Evolutionary conservation across 768 basidiomycete species (phyloP), one percentile per base, ranked within the genome.

Genomic region (Phylloporus sp.): DNA sequence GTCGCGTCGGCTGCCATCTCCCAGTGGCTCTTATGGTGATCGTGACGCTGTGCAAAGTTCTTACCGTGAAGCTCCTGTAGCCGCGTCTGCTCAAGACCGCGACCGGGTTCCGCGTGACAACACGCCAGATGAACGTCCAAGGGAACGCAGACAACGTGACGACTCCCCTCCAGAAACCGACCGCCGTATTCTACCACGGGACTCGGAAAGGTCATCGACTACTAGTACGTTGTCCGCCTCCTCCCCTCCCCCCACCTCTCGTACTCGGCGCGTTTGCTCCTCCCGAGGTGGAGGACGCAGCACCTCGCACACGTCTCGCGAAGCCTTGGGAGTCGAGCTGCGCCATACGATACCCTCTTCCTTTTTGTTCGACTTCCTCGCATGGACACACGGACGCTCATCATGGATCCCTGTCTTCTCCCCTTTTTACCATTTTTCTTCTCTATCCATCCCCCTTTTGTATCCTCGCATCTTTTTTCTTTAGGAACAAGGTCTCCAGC

Each of bases 181-280:
- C 15, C 54, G 49, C 40, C 65, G 63, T 49, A 46, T 54, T 44
- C 49, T 24, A 27, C 66, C 61, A 44, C 56, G 57, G 27, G 65
- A 63, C 50, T 39, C 59, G 41, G 65, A 62, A 52, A 63, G 60
- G 53, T 61, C 65, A 40, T 65, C 72, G 63, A 60, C 72, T 58
- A 54, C 60, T 54, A 72, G 71, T 73, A 73, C 72, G 72, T 73
- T 73, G 63, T 73, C 69, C 60, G 66, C 72, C 64, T 72, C 68
- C 58, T 70, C 62, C 61, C 66, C 64, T 58, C 50, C 55, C 61
- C 58, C 52, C 54, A 61, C 64, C 65, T 57, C 57, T 61, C 65
- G 65, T 66, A 56, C 57, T 59, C 57, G 64, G 64, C 67, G 62
- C 56, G 47, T 54, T 55, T 59, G 55, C 67, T 72, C 71, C 65